These are phyloP conservation scores for Candida labiduridarum DNA, from an alignment of 1,139 yeast genomes.

Conservation along the genomic window DNA sequence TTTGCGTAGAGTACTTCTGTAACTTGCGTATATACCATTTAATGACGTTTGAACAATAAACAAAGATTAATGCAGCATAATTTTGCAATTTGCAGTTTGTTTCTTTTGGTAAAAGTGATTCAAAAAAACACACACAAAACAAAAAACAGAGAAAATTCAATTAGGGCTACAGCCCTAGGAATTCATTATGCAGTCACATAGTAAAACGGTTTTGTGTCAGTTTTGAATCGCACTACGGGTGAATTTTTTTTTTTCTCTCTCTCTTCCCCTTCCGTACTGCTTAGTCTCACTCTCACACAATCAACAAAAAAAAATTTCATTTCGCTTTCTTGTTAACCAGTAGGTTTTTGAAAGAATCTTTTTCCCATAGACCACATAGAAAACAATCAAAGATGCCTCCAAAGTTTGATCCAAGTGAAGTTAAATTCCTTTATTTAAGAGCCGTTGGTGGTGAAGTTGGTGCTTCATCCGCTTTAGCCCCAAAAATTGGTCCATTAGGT, in stretches of 20 bases:
- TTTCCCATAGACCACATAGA: constrained; percentile 13
- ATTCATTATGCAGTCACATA: background rate
- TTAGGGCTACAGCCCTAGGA: constrained; percentile 6
- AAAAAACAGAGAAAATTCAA: background rate
- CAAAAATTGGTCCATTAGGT: constrained; percentile 99
- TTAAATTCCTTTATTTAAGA: constrained; percentile 97
- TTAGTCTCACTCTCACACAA: background rate
- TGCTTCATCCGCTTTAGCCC: constrained; percentile 99
- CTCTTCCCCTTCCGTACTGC: background rate
- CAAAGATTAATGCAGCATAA: background rate
- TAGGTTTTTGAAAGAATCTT: constrained; percentile 5
- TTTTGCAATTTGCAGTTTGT: background rate
- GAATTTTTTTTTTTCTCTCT: background rate
- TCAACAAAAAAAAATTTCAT: constrained; percentile 13
- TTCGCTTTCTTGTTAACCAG: background rate
- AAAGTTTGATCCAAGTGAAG: constrained; percentile 98
- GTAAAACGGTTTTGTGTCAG: background rate
- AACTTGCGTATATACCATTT: background rate
- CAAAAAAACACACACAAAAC: background rate
- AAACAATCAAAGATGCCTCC: constrained; percentile 68
- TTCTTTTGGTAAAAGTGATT: background rate
- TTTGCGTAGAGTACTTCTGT: too few species aligned
- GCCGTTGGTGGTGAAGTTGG: constrained; percentile 99
- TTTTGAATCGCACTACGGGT: background rate
- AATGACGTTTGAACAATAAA: constrained; percentile 1